A percentile compares a stretch with the other conserved stretches of the same genome.
phyloP scores from a whole-genome alignment of 228 moss, liverwort and hornwort species.

The Sphagnum fallax region DNA sequence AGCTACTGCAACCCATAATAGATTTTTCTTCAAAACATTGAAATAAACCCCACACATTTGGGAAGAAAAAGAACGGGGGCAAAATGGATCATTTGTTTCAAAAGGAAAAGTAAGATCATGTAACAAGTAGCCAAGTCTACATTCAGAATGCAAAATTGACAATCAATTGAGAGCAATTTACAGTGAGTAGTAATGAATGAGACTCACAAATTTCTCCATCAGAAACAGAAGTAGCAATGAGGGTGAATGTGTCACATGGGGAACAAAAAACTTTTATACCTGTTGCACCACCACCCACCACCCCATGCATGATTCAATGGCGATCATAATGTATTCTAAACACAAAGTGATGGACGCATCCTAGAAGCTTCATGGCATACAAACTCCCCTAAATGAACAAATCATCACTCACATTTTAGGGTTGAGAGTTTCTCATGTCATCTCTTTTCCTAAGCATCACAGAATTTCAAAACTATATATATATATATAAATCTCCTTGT shows the following conservation, averaged over 20 bases:
- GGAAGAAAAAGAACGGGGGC: not conserved
- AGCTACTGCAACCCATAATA: not conserved
- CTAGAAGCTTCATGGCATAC: not conserved
- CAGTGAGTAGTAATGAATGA: conserved; percentile 1
- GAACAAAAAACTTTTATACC: conserved; percentile 72
- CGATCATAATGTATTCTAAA: not conserved
- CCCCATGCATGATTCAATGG: not conserved
- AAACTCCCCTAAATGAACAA: not conserved
- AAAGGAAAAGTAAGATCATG: not conserved
- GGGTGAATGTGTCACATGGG: conserved; percentile 87
- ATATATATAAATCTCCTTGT: no score
- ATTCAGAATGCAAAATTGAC: not conserved
- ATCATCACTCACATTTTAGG: conserved; percentile 64
- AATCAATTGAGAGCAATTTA: not conserved
- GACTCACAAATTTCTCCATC: conserved; percentile 73
- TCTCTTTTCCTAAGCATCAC: not conserved
- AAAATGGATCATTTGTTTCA: not conserved
- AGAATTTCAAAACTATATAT: no score
- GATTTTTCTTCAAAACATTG: no score
- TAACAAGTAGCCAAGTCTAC: not conserved
- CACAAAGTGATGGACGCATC: not conserved
- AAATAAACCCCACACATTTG: not conserved
- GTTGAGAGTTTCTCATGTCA: conserved; percentile 1
- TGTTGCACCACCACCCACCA: conserved; percentile 11
- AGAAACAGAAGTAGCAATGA: conserved; percentile 48